A percentile compares a stretch with the other conserved stretches of the same genome.
Conservation (phyloP, 192 early-diverging fungal species). For the Entomortierella beljakovae region DNA sequence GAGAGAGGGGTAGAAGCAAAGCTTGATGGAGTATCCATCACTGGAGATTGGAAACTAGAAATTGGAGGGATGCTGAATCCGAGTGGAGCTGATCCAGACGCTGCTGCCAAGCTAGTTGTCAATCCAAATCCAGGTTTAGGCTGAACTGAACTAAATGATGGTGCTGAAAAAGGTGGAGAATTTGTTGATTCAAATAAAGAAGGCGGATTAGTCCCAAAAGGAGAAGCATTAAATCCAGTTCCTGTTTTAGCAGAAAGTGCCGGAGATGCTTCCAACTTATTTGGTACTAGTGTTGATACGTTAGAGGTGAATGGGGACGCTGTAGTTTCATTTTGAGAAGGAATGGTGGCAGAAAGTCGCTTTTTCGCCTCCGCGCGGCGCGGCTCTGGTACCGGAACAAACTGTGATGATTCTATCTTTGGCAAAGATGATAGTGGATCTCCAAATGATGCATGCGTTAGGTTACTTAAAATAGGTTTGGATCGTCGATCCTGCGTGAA, state of each 20-base stretch:
- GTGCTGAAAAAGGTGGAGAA: not conserved
- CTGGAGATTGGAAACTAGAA: constrained; percentile 6
- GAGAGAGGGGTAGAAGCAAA: not conserved
- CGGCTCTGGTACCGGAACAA: constrained; percentile 32
- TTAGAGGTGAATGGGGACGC: not conserved
- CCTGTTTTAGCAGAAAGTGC: not conserved
- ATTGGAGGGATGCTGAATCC: constrained; percentile 1
- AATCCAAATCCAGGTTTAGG: constrained; percentile 4
- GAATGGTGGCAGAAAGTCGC: constrained; percentile 13
- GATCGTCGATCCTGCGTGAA: constrained; percentile 13
- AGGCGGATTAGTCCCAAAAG: not conserved
- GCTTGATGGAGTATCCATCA: not conserved
- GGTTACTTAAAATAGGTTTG: constrained; percentile 7
- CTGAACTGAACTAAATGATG: constrained; percentile 8
- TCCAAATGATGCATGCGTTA: not conserved
- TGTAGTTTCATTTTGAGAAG: constrained; percentile 5
- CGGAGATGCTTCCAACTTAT: not conserved
- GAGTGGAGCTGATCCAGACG: constrained; percentile 3
- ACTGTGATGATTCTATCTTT: constrained; percentile 9
- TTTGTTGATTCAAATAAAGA: constrained; percentile 5
- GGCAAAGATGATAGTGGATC: constrained; percentile 25
- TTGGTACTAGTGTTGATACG: too few species aligned
- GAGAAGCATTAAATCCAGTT: not conserved
- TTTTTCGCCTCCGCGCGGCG: constrained; percentile 45
- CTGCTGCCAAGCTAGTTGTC: not conserved